Percentiles rank a stretch among this genome's conserved stretches.
These are phyloP conservation scores for Venturia oleaginea DNA, from an alignment of 2,329 filamentous ascomycete species.

Conservation along the genomic window DNA sequence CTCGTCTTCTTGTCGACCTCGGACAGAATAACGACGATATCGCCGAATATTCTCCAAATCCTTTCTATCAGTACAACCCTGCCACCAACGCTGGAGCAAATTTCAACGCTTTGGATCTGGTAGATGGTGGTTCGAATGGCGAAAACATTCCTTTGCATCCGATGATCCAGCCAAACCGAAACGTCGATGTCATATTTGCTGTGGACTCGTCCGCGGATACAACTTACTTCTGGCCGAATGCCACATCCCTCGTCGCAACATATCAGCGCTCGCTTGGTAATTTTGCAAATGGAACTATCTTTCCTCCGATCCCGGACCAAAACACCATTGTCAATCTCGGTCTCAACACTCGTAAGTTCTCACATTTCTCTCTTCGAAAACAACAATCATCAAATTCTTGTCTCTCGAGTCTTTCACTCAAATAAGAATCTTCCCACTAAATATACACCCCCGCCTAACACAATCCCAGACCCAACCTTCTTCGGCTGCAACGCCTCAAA, in stretches of 20 bases:
- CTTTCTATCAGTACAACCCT: conserved; percentile 59
- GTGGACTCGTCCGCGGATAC: conserved; percentile 72
- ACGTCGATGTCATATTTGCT: conserved; percentile 73
- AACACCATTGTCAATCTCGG: conserved; percentile 73
- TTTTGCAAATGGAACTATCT: conserved; percentile 58
- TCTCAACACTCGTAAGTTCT: conserved; percentile 48
- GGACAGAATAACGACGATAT: conserved; percentile 59
- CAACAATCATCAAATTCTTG: too few species aligned
- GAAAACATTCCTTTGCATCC: conserved; percentile 75
- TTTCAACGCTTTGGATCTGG: conserved; percentile 53
- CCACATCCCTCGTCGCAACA: conserved; percentile 62
- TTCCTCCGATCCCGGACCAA: conserved; percentile 61
- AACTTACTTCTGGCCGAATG: conserved; percentile 59
- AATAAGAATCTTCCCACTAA: too few species aligned
- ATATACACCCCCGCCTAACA: neutral
- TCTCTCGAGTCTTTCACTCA: too few species aligned
- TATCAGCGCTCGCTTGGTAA: conserved; percentile 55
- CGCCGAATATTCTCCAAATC: conserved; percentile 65
- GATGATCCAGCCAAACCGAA: conserved; percentile 60
- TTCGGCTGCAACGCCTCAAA: conserved; percentile 68
- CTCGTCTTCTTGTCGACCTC: conserved; percentile 44
- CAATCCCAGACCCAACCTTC: conserved; percentile 50
- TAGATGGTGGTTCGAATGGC: conserved; percentile 68
- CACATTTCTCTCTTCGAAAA: neutral
- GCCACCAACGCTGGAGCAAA: conserved; percentile 49